These are phyloP conservation scores for Amauroascus niger DNA, from an alignment of 2,329 filamentous ascomycete species.

Conservation along the genomic window DNA sequence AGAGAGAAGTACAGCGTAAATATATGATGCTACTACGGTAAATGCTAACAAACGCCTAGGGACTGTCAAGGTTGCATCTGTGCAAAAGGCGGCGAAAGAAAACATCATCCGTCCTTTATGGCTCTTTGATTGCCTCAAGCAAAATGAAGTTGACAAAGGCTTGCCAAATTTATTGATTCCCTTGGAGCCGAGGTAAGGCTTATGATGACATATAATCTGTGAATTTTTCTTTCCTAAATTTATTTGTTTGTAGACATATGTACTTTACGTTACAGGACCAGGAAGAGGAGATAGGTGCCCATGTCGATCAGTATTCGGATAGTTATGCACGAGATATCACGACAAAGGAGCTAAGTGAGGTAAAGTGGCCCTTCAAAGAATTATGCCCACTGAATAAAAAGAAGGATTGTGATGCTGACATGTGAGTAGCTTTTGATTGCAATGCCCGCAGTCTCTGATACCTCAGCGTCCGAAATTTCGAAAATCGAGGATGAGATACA, in stretches of 20 bases:
- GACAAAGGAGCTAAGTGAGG: slow-evolving; percentile 50
- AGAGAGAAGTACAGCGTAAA: slow-evolving; percentile 51
- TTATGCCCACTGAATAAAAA: neutral
- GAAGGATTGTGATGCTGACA: neutral
- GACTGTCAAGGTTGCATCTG: slow-evolving; percentile 68
- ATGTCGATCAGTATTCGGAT: slow-evolving; percentile 69
- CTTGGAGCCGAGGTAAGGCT: slow-evolving; percentile 43
- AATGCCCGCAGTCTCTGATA: slow-evolving; percentile 27
- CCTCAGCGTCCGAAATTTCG: slow-evolving; percentile 36
- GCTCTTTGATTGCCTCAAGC: slow-evolving; percentile 70
- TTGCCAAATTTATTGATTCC: slow-evolving; percentile 53
- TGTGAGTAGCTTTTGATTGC: slow-evolving; percentile 30
- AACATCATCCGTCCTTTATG: slow-evolving; percentile 72
- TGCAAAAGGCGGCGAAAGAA: slow-evolving; percentile 61
- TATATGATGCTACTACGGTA: neutral
- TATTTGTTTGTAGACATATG: slow-evolving; percentile 49
- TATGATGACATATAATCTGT: neutral
- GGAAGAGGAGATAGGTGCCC: slow-evolving; percentile 46
- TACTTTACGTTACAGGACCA: slow-evolving; percentile 56
- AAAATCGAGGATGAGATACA: slow-evolving; percentile 49
- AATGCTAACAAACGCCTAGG: slow-evolving; percentile 22
- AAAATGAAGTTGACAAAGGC: slow-evolving; percentile 46
- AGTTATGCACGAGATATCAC: slow-evolving; percentile 66
- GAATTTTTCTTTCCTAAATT: slow-evolving; percentile 18
- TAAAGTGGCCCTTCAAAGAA: slow-evolving; percentile 20